phyloP scores from a whole-genome alignment of 2,329 filamentous ascomycete genomes.

The Stemphylium lycopersici region DNA sequence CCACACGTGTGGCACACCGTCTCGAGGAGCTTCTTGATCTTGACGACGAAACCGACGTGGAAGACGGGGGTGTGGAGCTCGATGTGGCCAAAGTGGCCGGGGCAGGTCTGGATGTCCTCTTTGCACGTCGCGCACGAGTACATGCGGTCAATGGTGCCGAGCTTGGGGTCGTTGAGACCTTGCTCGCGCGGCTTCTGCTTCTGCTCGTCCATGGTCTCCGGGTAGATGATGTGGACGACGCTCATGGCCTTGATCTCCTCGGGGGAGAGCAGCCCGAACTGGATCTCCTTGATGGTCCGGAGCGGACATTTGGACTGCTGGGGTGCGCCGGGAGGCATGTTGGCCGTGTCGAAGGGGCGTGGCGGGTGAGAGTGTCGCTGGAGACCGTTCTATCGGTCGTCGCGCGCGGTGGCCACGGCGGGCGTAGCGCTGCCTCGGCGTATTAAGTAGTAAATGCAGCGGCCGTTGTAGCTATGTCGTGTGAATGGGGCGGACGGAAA shows the following conservation, averaged over 20 bases:
- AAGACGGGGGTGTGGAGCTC: slow-evolving; percentile 96
- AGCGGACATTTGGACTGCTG: slow-evolving; percentile 72
- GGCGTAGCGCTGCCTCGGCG: slow-evolving; percentile 37
- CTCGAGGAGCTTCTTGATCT: slow-evolving; percentile 99
- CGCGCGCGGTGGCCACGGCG: slow-evolving; percentile 39
- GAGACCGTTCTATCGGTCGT: slow-evolving; percentile 24
- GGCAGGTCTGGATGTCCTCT: slow-evolving; percentile 93
- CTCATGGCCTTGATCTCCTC: slow-evolving; percentile 99
- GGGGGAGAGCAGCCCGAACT: slow-evolving; percentile 95
- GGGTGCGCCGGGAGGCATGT: slow-evolving; percentile 89
- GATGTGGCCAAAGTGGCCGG: slow-evolving; percentile 98
- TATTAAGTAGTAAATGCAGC: slow-evolving; percentile 18
- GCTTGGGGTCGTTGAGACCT: slow-evolving; percentile 92
- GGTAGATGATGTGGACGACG: slow-evolving; percentile 92
- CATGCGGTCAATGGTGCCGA: slow-evolving; percentile 94
- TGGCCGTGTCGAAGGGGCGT: slow-evolving; percentile 28
- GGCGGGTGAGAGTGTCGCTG: slow-evolving; percentile 13
- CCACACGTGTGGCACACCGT: slow-evolving; percentile 99
- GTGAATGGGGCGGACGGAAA: slow-evolving; percentile 12
- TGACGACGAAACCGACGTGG: slow-evolving; percentile 93
- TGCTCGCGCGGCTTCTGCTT: slow-evolving; percentile 87
- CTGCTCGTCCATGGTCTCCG: slow-evolving; percentile 99
- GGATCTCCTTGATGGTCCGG: slow-evolving; percentile 98
- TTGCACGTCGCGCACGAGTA: slow-evolving; percentile 97
- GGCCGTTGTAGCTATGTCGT: slow-evolving; percentile 29